Evolutionary conservation across 306 rosid species (phyloP).

Genomic region (Castanopsis chinensis): DNA sequence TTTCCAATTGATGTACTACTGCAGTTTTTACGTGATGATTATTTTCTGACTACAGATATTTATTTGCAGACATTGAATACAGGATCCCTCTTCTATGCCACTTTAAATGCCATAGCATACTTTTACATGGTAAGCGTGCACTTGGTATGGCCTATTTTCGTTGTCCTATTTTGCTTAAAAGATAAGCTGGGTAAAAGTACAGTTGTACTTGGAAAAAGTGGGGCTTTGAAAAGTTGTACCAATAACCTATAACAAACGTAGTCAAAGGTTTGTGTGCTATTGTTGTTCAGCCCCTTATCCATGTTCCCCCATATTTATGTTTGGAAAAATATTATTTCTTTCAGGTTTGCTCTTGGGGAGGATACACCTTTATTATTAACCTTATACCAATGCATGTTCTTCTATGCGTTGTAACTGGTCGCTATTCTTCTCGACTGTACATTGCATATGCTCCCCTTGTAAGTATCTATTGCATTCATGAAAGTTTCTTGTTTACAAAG

Average conservation of each 20-base stretch:
- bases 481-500: background rate
- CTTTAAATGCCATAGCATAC: conserved; percentile 90
- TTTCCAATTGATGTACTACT: conserved; percentile 1
- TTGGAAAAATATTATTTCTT: conserved; percentile 25
- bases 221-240: too few species aligned
- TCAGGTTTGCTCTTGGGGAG: conserved; percentile 99
- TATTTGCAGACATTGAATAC: conserved; percentile 85
- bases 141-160: too few species aligned
- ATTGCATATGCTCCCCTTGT: conserved; percentile 97
- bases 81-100: conserved; percentile 97
- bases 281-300: conserved; percentile 21
- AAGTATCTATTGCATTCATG: conserved; percentile 42
- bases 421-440: conserved; percentile 91
- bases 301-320: conserved; percentile 16
- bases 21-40: conserved; percentile 14
- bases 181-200: too few species aligned
- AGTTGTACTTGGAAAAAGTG: too few species aligned
- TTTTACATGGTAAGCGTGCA: conserved; percentile 81
- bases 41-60: conserved; percentile 40
- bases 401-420: conserved; percentile 92
- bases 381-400: conserved; percentile 99
- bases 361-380: conserved; percentile 96
- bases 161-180: too few species aligned
- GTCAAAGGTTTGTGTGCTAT: background rate
- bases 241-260: too few species aligned